Percentiles rank a stretch among this genome's conserved stretches.
Evolutionary conservation across 129 eudicot genomes (phyloP).

Genomic region (Daucus carota): DNA sequence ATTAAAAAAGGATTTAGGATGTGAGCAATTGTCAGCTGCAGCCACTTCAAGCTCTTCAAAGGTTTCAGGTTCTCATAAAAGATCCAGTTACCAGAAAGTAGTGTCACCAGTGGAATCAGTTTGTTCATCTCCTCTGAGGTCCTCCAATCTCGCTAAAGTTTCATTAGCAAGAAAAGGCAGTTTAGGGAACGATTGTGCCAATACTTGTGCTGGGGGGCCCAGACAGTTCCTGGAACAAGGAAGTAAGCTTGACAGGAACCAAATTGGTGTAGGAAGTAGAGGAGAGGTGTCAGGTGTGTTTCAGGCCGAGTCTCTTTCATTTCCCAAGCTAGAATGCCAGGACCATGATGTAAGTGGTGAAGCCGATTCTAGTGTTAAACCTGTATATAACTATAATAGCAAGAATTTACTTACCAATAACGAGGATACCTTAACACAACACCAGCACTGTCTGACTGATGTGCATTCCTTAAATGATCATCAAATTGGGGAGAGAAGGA

Average conservation of each 20-base stretch:
- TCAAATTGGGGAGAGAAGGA: not conserved
- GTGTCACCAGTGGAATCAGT: slow-evolving; percentile 82
- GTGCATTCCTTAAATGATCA: not conserved
- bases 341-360: slow-evolving; percentile 28
- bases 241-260: slow-evolving; percentile 16
- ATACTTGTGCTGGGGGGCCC: slow-evolving; percentile 15
- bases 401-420: slow-evolving; percentile 10
- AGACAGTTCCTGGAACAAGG: slow-evolving; percentile 25
- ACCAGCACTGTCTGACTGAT: not conserved
- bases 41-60: slow-evolving; percentile 86
- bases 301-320: slow-evolving; percentile 11
- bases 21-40: slow-evolving; percentile 34
- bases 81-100: slow-evolving; percentile 34
- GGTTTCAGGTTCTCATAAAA: slow-evolving; percentile 57
- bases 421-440: slow-evolving; percentile 10
- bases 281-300: slow-evolving; percentile 14
- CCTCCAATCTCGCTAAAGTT: slow-evolving; percentile 18
- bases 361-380: slow-evolving; percentile 21
- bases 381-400: slow-evolving; percentile 11
- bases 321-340: slow-evolving; percentile 16
- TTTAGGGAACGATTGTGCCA: slow-evolving; percentile 27
- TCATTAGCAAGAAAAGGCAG: slow-evolving; percentile 25
- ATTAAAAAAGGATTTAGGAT: slow-evolving; percentile 37
- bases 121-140: slow-evolving; percentile 61
- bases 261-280: slow-evolving; percentile 17